Base-by-base conservation (phyloP, 176 grass and related monocot genomes). In the Triticum monococcum region DNA sequence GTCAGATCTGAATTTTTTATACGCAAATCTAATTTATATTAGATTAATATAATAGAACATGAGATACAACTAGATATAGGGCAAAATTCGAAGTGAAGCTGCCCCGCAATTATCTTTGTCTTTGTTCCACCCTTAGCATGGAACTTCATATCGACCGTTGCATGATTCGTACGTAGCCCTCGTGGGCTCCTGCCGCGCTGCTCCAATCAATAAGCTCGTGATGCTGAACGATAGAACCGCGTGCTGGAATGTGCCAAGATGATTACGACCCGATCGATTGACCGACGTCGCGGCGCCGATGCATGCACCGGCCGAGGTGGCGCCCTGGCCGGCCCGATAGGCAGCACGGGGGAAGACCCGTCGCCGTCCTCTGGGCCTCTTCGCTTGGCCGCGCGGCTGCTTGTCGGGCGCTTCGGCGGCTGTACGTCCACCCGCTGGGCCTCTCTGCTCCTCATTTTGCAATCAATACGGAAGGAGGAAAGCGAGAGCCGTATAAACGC, bases 271-370 rank as follows among this genome's bases (percentile, higher is more conserved):
- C 17, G 16, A 8, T 25, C 17, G 16, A 8, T 25, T 26, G 25
- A 16, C 61, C 23, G 35, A 32, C 61, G 77, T 63, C 35, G 3
- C 59, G 9, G 43, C 64, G 45, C 28, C 37, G 80, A 17, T 82
- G 80, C 80, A 82, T 82, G 80, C 65, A 82, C 80, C 65, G 45
- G 80, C 25, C 26, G 25, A 43, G 20, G 77, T 64, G 56, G 57
- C 77, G 57, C 57, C 54, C 31, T 37, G 78, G 77, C 59, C 77
- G 35, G 35, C 7, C n/a, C 36, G 78, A 5, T 24, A 28, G 59
- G 37, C n/a, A 26, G 78, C 35, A 80, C 6, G 59, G 7, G 7
- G 20, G 20, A 65, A 16, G 65, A 56, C 43, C 26, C 18, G 64
- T 82, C 79, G 64, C 64, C 79, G 64, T 82, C 64, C 38, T 28